Base-by-base conservation (phyloP, 495 filamentous ascomycete genomes). In the Penicillium crystallinum region DNA sequence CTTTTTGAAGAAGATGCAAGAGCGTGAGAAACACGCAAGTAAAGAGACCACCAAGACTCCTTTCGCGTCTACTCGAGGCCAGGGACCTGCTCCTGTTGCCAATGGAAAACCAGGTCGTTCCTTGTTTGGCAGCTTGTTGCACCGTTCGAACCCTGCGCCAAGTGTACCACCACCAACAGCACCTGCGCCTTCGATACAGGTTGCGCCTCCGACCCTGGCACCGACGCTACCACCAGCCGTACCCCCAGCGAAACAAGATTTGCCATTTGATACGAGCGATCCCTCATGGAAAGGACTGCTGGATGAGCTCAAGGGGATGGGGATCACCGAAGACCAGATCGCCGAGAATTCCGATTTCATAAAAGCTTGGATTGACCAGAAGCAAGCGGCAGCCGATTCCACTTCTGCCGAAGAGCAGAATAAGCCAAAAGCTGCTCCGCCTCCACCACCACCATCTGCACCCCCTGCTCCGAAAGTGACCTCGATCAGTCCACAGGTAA, bases 331-430 rank as follows among this genome's bases (percentile, higher is more conserved):
- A 60, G 92, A 96, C 62, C 86, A 93, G 58, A 93, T 97, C 50
- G 84, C 82, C 47, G 88, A 95, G 50, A 91, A 97, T 61, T 86
- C 90, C 35, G 92, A 96, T 46, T 97, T 97, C 58, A 98, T 97
- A 67, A 89, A 92, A 67, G 77, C 84, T 15, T 98, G 93, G 61
- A 86, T 97, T 57, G 85, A 85, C 56, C 80, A 93, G 66, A 83
- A 90, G 59, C 88, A 92, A 66, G 78, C 70, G 71, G 56, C 70
- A 40, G 65, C 70, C 57, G 49, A 59, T 30, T 52, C 65, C 25
- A 52, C 63, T 22, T 43, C 68, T 14, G 35, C 38, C 37, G 62
- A 67, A 29, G 64, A 76, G 14, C 65, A 81, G 36, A 74, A 73
- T 35, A 77, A 70, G 61, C 69, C 68, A 42, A 81, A 76, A 61